phyloP scores from a whole-genome alignment of 2,329 filamentous ascomycete species.

The Truncatella angustata region DNA sequence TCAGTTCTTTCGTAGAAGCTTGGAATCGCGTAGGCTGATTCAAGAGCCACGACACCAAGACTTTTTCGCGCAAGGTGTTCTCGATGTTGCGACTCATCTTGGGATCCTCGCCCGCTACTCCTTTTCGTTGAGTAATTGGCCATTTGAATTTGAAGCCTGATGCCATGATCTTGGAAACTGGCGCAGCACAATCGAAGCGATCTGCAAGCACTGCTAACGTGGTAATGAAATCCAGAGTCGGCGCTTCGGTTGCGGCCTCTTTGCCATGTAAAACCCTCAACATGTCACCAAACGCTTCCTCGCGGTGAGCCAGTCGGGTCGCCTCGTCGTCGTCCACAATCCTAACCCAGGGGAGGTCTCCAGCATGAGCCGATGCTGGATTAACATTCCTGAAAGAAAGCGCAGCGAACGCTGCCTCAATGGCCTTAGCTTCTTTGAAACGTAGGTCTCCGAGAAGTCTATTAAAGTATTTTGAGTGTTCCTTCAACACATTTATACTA shows the following conservation, averaged over 20 bases:
- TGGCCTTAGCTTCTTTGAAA: constrained; percentile 60
- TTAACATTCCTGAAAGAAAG: constrained; percentile 47
- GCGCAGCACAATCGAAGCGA: constrained; percentile 64
- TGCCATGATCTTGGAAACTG: constrained; percentile 54
- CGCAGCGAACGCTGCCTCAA: constrained; percentile 49
- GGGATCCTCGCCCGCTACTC: constrained; percentile 34
- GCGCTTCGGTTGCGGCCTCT: constrained; percentile 32
- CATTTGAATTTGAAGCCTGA: constrained; percentile 50
- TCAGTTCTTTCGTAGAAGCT: constrained; percentile 62
- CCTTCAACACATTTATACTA: constrained; percentile 52
- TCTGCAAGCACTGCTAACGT: constrained; percentile 71
- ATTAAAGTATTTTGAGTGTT: constrained; percentile 67
- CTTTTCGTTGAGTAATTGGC: constrained; percentile 43
- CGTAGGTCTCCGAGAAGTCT: constrained; percentile 62
- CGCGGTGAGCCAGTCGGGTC: constrained; percentile 58
- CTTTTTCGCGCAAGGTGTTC: constrained; percentile 66
- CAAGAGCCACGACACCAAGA: constrained; percentile 64
- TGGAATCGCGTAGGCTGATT: constrained; percentile 61
- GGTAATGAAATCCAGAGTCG: constrained; percentile 60
- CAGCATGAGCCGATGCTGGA: constrained; percentile 45
- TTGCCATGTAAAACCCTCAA: constrained; percentile 62
- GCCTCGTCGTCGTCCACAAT: constrained; percentile 70
- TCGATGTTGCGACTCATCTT: constrained; percentile 50
- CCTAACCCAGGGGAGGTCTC: constrained; percentile 59
- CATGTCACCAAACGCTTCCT: constrained; percentile 65